Percentiles rank a stretch among this genome's conserved stretches.
Evolutionary conservation across 2,329 filamentous ascomycete species (phyloP).

Genomic region (Balansia obtecta): DNA sequence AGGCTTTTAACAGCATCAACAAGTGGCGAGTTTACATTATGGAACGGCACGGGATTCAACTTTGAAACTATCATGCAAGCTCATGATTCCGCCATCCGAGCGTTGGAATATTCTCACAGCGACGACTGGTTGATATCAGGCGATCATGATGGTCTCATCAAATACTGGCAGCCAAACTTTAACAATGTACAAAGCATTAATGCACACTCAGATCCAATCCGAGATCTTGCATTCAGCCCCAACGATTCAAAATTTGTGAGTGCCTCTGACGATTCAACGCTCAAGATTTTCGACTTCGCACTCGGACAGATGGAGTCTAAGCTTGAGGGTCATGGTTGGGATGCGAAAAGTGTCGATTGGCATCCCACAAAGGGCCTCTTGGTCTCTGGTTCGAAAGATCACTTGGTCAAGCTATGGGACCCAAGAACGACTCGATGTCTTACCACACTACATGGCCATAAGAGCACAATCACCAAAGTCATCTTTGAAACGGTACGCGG

Average conservation of each 20-base stretch:
- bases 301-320: conserved; percentile 71
- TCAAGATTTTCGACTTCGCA: conserved; percentile 96
- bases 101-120: conserved; percentile 80
- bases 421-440: conserved; percentile 82
- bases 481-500: conserved; percentile 79
- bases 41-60: conserved; percentile 98
- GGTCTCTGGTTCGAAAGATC: conserved; percentile 94
- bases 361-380: conserved; percentile 89
- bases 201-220: conserved; percentile 78
- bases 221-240: conserved; percentile 85
- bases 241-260: conserved; percentile 95
- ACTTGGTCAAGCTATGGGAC: conserved; percentile 96
- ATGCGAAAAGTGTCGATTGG: conserved; percentile 95
- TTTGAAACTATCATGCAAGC: conserved; percentile 99
- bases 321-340: conserved; percentile 91
- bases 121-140: conserved; percentile 96
- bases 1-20: conserved; percentile 85
- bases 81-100: conserved; percentile 77
- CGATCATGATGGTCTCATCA: conserved; percentile 88
- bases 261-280: conserved; percentile 80
- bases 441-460: conserved; percentile 90
- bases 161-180: conserved; percentile 99
- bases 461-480: conserved; percentile 92
- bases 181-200: conserved; percentile 95
- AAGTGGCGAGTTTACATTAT: conserved; percentile 94